phyloP scores from a whole-genome alignment of 495 filamentous ascomycete genomes.

The Hypoxylon intermedium region DNA sequence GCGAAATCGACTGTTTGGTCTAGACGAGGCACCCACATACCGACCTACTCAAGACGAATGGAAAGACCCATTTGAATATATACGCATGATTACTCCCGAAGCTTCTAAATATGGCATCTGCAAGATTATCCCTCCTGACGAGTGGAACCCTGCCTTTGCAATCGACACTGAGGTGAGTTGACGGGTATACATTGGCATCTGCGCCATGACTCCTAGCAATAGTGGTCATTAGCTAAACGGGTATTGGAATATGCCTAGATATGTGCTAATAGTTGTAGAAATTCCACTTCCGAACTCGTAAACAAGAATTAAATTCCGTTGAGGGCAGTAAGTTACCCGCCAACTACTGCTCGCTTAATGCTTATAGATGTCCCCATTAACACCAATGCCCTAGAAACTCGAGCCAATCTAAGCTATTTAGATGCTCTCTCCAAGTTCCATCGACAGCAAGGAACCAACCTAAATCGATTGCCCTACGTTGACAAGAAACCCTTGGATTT shows the following conservation, averaged over 20 bases:
- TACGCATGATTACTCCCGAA: constrained; percentile 85
- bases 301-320: constrained; percentile 96
- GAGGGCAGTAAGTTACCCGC: constrained; percentile 84
- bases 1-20: constrained; percentile 76
- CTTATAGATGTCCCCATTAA: constrained; percentile 14
- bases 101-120: constrained; percentile 86
- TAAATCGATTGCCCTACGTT: constrained; percentile 93
- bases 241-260: not conserved
- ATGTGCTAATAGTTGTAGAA: constrained; percentile 61
- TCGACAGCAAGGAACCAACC: constrained; percentile 91
- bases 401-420: constrained; percentile 94
- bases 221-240: not conserved
- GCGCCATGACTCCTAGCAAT: not conserved
- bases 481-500: constrained; percentile 97
- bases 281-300: constrained; percentile 96
- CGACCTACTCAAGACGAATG: constrained; percentile 92
- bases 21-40: constrained; percentile 92
- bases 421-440: constrained; percentile 96
- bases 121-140: constrained; percentile 92
- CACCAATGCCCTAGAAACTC: constrained; percentile 68
- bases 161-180: constrained; percentile 91
- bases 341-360: constrained; percentile 37
- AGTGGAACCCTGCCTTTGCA: constrained; percentile 92
- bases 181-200: not conserved
- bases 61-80: constrained; percentile 90